Evolutionary conservation across 2,329 filamentous ascomycete species (phyloP).

Genomic region (Penicillium sp.): DNA sequence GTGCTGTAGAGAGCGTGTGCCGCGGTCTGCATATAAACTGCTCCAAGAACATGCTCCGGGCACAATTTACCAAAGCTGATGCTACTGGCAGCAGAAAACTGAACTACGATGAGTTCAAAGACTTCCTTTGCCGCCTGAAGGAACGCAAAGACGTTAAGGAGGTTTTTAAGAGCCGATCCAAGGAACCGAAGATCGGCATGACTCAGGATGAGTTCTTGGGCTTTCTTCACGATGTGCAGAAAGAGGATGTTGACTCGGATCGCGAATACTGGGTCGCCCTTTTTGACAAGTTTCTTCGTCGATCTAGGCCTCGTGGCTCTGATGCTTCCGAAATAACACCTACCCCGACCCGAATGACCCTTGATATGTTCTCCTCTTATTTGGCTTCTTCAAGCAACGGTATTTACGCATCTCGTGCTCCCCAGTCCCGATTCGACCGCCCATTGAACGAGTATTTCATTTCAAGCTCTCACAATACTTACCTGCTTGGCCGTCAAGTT

Average conservation of each 20-base stretch:
- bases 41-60: constrained; percentile 68
- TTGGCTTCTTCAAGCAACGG: constrained; percentile 73
- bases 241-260: constrained; percentile 70
- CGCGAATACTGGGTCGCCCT: constrained; percentile 66
- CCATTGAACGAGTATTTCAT: constrained; percentile 97
- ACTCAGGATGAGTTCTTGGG: constrained; percentile 69
- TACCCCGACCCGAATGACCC: constrained; percentile 65
- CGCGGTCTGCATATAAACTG: constrained; percentile 90
- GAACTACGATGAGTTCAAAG: constrained; percentile 76
- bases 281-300: constrained; percentile 69
- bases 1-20: constrained; percentile 78
- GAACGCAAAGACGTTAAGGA: constrained; percentile 75
- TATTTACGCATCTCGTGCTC: constrained; percentile 61
- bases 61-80: constrained; percentile 74
- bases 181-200: constrained; percentile 63
- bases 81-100: constrained; percentile 63
- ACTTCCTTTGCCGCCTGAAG: constrained; percentile 80
- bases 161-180: constrained; percentile 66
- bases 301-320: constrained; percentile 51
- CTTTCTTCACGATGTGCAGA: constrained; percentile 73
- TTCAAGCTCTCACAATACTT: constrained; percentile 98
- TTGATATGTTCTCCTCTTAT: constrained; percentile 75
- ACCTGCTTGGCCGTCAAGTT: constrained; percentile 87
- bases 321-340: constrained; percentile 39
- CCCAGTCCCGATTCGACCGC: constrained; percentile 67